A percentile compares a stretch with the other conserved stretches of the same genome.
These are phyloP conservation scores for Aureobasidium mangrovei DNA, from an alignment of 2,329 filamentous ascomycete genomes.

Conservation along the genomic window DNA sequence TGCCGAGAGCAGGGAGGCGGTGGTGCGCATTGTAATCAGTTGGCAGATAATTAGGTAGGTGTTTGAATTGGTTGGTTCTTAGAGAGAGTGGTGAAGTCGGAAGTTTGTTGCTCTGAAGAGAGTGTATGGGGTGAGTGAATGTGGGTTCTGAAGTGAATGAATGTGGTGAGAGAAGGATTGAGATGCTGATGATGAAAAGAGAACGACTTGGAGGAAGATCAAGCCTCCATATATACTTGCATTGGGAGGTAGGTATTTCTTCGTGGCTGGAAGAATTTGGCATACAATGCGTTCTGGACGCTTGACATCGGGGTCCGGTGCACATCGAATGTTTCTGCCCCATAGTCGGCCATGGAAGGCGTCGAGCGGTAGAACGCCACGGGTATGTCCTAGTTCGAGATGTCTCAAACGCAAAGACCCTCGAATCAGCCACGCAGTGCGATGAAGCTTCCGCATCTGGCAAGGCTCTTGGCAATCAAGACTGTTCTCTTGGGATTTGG, in stretches of 20 bases:
- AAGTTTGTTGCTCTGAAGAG: constrained; percentile 2
- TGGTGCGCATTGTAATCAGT: constrained; percentile 13
- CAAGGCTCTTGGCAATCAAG: neutral
- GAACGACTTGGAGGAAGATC: constrained; percentile 2
- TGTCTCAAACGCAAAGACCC: constrained; percentile 6
- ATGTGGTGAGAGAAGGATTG: constrained; percentile 3
- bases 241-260: neutral
- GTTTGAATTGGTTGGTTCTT: neutral
- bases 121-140: constrained; percentile 8
- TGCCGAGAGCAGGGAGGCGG: constrained; percentile 16
- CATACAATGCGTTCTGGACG: neutral
- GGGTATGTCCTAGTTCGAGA: neutral
- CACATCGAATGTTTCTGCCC: neutral
- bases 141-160: constrained; percentile 2
- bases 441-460: neutral
- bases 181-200: constrained; percentile 14
- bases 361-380: neutral
- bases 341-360: neutral
- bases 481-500: neutral
- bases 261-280: constrained; percentile 5
- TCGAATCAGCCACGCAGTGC: neutral
- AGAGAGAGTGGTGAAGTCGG: constrained; percentile 1
- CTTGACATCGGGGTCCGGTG: constrained; percentile 4
- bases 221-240: constrained; percentile 8
- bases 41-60: neutral